Evolutionary conservation across 208 protist species (phyloP).

Genomic region (Balamuthia mandrillaris): DNA sequence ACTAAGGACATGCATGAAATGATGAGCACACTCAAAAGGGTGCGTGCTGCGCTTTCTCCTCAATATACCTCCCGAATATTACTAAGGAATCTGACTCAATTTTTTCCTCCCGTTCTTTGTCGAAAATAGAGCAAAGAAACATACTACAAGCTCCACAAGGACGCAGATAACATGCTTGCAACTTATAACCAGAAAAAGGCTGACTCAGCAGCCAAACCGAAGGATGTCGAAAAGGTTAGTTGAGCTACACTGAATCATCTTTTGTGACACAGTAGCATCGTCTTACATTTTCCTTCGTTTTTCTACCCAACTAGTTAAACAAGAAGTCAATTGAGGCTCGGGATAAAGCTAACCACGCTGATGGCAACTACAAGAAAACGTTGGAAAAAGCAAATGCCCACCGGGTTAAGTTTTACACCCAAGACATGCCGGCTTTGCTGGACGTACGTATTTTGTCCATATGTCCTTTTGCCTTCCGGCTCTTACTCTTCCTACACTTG

Average conservation of each 20-base stretch:
- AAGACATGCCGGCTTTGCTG: neutral
- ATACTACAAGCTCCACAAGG: constrained; percentile 23
- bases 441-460: neutral
- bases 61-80: too few species aligned
- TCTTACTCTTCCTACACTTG: too few species aligned
- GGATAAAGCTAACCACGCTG: neutral
- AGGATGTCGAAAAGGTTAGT: constrained; percentile 1
- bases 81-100: too few species aligned
- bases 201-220: neutral
- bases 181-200: constrained; percentile 13
- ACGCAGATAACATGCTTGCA: neutral
- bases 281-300: neutral
- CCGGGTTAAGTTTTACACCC: neutral
- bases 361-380: neutral
- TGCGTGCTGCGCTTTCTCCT: neutral
- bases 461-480: neutral
- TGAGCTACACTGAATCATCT: neutral
- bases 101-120: too few species aligned
- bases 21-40: neutral
- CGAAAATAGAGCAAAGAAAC: constrained; percentile 1
- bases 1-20: constrained; percentile 2
- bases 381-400: constrained; percentile 9
- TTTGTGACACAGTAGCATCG: neutral
- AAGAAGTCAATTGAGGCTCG: constrained; percentile 18
- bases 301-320: neutral